phyloP scores from a whole-genome alignment of 1,284 basidiomycete species.

The Acaromyces ingoldii region DNA sequence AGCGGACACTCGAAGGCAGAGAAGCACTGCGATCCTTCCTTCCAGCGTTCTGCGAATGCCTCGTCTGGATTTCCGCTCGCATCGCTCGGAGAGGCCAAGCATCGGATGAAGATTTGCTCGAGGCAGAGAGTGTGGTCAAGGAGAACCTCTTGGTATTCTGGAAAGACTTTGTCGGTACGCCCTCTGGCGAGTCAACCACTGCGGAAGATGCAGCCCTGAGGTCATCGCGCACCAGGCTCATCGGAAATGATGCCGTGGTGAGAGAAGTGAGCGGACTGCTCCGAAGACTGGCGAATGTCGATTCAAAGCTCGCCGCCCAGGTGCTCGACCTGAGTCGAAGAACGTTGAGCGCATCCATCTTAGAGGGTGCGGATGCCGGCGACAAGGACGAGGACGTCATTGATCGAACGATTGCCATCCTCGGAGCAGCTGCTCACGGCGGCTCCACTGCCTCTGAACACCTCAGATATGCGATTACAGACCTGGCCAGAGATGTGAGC shows the following conservation, averaged over 20 bases:
- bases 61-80: constrained; percentile 57
- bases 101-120: neutral
- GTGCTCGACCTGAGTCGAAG: neutral
- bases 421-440: neutral
- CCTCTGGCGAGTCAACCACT: neutral
- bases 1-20: constrained; percentile 58
- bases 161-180: constrained; percentile 8
- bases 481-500: neutral
- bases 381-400: neutral
- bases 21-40: constrained; percentile 60
- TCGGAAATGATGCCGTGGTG: neutral
- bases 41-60: constrained; percentile 65
- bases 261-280: neutral
- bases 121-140: neutral
- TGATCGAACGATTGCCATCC: neutral
- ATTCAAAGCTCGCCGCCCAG: neutral
- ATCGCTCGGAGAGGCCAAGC: neutral
- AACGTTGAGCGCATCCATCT: neutral
- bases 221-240: neutral
- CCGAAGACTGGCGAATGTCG: constrained; percentile 1
- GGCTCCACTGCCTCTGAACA: neutral
- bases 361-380: neutral
- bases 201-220: neutral
- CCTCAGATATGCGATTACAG: neutral
- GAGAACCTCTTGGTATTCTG: constrained; percentile 9